These are phyloP conservation scores for Xylaria arbuscula DNA, from an alignment of 2,329 filamentous ascomycete species.

Conservation along the genomic window DNA sequence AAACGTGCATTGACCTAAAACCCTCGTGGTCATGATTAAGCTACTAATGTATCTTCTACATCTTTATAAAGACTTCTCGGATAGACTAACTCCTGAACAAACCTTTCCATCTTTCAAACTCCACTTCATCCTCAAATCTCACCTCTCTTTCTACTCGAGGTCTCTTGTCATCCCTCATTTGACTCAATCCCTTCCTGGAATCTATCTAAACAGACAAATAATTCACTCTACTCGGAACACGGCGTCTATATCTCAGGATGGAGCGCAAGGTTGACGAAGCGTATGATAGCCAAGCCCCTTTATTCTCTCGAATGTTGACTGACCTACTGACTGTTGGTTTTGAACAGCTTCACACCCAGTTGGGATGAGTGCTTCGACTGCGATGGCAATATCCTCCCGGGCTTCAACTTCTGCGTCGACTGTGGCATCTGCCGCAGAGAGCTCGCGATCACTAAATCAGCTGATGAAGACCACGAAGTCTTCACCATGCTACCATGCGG, in stretches of 20 bases:
- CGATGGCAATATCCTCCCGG: not conserved
- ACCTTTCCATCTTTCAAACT: too few relatives aligned
- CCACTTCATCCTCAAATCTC: too few relatives aligned
- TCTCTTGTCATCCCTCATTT: not conserved
- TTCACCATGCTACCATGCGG: constrained; percentile 32
- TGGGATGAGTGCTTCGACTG: constrained; percentile 21
- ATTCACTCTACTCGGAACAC: not conserved
- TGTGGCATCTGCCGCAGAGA: constrained; percentile 24
- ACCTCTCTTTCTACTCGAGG: not conserved
- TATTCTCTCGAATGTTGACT: not conserved
- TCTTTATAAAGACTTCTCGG: too few relatives aligned
- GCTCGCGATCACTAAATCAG: constrained; percentile 20
- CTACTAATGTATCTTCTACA: too few relatives aligned
- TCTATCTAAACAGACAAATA: not conserved
- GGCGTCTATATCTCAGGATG: not conserved
- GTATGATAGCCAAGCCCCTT: constrained; percentile 6
- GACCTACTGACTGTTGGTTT: not conserved
- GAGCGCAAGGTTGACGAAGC: not conserved
- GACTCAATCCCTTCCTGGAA: not conserved
- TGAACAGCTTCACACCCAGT: constrained; percentile 20
- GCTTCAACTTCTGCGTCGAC: constrained; percentile 2
- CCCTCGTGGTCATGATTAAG: too few relatives aligned
- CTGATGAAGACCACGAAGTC: constrained; percentile 1
- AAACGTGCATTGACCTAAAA: too few relatives aligned
- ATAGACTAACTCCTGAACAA: too few relatives aligned